Conservation (phyloP, 1,139 yeast genomes). For the Hyphopichia pseudoburtonii region DNA sequence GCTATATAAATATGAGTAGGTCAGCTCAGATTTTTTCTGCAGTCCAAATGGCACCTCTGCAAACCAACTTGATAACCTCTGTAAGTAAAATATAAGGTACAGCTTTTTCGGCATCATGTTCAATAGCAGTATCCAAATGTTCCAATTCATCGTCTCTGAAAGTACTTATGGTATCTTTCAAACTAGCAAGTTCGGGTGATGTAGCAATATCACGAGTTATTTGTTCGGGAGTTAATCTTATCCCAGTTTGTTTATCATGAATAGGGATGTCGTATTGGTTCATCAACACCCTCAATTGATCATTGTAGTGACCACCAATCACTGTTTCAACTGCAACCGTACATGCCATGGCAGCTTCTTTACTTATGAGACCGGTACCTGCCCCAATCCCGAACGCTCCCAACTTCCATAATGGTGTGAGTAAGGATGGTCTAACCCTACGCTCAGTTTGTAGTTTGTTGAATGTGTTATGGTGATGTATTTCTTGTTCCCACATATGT, state of each 20-base stretch:
- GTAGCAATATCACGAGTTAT: slow-evolving; percentile 26
- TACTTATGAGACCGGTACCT: slow-evolving; percentile 81
- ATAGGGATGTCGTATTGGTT: slow-evolving; percentile 55
- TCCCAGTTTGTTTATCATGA: slow-evolving; percentile 44
- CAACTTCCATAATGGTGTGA: slow-evolving; percentile 90
- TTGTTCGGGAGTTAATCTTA: slow-evolving; percentile 20
- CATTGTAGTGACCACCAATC: slow-evolving; percentile 93
- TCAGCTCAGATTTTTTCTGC: slow-evolving; percentile 73
- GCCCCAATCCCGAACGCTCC: slow-evolving; percentile 90
- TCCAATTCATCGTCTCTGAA: slow-evolving; percentile 96
- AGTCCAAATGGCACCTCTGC: slow-evolving; percentile 85
- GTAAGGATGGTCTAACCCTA: slow-evolving; percentile 84
- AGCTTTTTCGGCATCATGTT: slow-evolving; percentile 89
- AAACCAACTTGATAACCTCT: slow-evolving; percentile 79
- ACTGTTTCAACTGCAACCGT: slow-evolving; percentile 99
- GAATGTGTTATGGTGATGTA: slow-evolving; percentile 85
- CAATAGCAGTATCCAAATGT: slow-evolving; percentile 91
- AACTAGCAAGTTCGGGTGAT: slow-evolving; percentile 55
- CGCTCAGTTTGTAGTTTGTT: slow-evolving; percentile 71
- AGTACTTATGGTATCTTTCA: slow-evolving; percentile 64
- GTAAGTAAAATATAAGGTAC: slow-evolving; percentile 88
- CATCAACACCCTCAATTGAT: slow-evolving; percentile 75
- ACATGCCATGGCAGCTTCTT: slow-evolving; percentile 99
- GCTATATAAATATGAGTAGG: no score
- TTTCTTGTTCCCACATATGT: slow-evolving; percentile 99